These are phyloP conservation scores for Pseudopyrenochaeta lycopersici DNA, from an alignment of 2,329 filamentous ascomycete genomes.

Conservation along the genomic window DNA sequence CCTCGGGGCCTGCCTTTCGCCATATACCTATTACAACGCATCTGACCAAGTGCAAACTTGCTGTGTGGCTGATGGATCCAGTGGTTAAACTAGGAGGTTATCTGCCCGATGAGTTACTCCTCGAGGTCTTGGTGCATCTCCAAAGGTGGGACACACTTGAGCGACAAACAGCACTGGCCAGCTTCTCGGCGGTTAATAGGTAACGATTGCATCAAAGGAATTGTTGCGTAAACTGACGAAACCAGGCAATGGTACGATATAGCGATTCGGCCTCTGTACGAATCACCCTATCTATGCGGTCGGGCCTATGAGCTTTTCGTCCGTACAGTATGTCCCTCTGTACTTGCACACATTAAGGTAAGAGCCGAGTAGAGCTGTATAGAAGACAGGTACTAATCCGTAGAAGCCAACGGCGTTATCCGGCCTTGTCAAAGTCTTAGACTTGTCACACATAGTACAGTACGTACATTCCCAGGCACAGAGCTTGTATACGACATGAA, in stretches of 20 bases:
- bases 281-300: conserved; percentile 60
- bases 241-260: conserved; percentile 65
- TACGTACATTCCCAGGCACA: too few species aligned
- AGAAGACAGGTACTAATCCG: neutral
- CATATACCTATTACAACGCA: too few species aligned
- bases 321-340: conserved; percentile 62
- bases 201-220: conserved; percentile 8
- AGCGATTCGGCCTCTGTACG: conserved; percentile 62
- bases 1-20: too few species aligned
- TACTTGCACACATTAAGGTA: conserved; percentile 56
- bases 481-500: too few species aligned
- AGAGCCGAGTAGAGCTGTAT: neutral
- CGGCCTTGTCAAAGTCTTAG: conserved; percentile 61
- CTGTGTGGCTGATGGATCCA: neutral
- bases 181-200: conserved; percentile 58
- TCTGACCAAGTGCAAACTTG: too few species aligned
- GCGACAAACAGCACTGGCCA: conserved; percentile 59
- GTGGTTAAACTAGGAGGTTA: neutral
- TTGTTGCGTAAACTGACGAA: conserved; percentile 6
- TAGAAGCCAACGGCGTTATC: conserved; percentile 57
- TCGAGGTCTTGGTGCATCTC: conserved; percentile 59
- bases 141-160: conserved; percentile 28
- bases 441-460: conserved; percentile 66
- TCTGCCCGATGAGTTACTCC: conserved; percentile 62
- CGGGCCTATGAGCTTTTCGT: conserved; percentile 64